These are phyloP conservation scores for Stylonectria norvegica DNA, from an alignment of 2,329 filamentous ascomycete species.

Conservation along the genomic window DNA sequence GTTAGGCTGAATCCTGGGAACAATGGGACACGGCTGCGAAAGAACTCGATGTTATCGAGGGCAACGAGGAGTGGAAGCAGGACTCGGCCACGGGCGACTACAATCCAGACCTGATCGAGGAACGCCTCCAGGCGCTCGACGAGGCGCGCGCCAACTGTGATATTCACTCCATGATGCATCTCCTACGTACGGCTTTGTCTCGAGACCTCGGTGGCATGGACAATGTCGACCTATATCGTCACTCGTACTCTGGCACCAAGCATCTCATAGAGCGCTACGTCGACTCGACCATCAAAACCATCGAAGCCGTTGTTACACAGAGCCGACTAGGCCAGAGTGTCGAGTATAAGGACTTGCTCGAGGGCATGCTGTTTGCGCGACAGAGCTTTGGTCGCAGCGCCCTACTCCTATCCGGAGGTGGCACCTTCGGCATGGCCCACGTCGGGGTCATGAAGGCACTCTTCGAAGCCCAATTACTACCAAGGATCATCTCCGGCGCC, in stretches of 20 bases:
- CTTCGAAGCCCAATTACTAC: constrained; percentile 70
- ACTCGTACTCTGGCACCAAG: constrained; percentile 84
- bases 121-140: constrained; percentile 70
- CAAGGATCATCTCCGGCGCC: constrained; percentile 82
- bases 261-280: constrained; percentile 83
- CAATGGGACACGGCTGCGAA: constrained; percentile 75
- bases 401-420: constrained; percentile 77
- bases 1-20: constrained; percentile 61
- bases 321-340: constrained; percentile 51
- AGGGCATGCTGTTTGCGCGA: constrained; percentile 67
- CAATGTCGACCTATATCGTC: constrained; percentile 75
- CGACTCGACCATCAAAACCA: constrained; percentile 70
- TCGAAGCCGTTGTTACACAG: constrained; percentile 67
- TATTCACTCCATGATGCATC: constrained; percentile 71
- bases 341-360: constrained; percentile 58
- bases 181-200: constrained; percentile 75
- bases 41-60: constrained; percentile 75
- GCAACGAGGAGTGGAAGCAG: constrained; percentile 77
- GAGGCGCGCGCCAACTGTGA: constrained; percentile 70
- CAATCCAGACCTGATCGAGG: constrained; percentile 64
- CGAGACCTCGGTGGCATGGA: constrained; percentile 85
- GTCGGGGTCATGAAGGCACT: constrained; percentile 82
- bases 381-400: constrained; percentile 85
- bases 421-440: constrained; percentile 89
- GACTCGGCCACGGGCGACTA: constrained; percentile 63